These are phyloP conservation scores for Metschnikowia cerradonensis DNA, from an alignment of 805 yeast species.

Conservation along the genomic window DNA sequence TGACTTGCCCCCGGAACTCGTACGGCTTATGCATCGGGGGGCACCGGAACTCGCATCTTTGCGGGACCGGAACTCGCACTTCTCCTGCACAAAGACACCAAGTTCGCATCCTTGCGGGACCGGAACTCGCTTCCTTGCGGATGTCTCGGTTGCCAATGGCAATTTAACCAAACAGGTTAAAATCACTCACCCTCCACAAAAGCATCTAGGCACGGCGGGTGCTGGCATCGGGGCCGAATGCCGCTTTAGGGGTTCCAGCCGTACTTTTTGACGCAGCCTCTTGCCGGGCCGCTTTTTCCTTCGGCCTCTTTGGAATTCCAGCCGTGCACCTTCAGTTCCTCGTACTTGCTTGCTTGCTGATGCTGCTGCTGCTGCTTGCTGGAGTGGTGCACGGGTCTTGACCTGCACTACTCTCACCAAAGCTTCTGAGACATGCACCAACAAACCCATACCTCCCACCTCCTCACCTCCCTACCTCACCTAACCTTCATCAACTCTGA, in stretches of 20 bases:
- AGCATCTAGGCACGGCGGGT: neutral
- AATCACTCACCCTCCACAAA: neutral
- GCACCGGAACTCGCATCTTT: neutral
- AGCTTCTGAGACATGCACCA: neutral
- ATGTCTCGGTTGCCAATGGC: constrained; percentile 1
- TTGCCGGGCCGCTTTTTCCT: too few relatives aligned
- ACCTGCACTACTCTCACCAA: neutral
- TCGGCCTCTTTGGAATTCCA: too few relatives aligned
- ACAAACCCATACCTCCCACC: neutral
- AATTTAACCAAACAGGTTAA: constrained; percentile 4
- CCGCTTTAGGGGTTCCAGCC: neutral
- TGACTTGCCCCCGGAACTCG: constrained; percentile 6
- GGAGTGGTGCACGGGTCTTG: constrained; percentile 8
- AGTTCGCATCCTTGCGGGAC: neutral
- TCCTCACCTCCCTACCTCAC: too few relatives aligned
- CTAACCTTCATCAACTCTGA: too few relatives aligned
- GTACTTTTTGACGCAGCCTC: neutral
- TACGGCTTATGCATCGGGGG: neutral
- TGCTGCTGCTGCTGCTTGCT: too few relatives aligned
- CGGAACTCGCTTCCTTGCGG: constrained; percentile 4
- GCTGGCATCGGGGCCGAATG: neutral
- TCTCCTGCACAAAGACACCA: neutral
- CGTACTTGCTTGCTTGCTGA: neutral
- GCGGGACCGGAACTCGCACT: neutral
- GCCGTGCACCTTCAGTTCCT: too few relatives aligned